Conservation (phyloP, 306 rosid genomes). For the Fagus crenata region DNA sequence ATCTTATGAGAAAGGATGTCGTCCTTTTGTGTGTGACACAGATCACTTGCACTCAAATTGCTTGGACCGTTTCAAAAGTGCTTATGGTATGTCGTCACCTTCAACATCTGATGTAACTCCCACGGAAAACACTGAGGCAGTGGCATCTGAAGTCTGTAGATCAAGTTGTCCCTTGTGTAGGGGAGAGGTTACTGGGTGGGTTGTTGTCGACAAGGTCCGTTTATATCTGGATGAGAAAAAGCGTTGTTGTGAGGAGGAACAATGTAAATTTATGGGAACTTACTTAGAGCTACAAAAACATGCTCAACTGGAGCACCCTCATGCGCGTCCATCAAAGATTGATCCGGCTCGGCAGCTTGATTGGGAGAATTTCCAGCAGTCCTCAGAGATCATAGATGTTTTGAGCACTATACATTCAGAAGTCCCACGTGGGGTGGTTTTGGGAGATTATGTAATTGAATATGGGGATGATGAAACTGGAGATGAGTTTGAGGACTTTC, state of each 20-base stretch:
- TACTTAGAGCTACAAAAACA: constrained; percentile 73
- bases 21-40: constrained; percentile 86
- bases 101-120: constrained; percentile 41
- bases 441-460: constrained; percentile 95
- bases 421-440: constrained; percentile 83
- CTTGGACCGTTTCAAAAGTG: constrained; percentile 80
- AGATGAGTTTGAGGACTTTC: constrained; percentile 89
- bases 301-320: constrained; percentile 84
- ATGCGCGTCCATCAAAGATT: constrained; percentile 81
- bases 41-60: constrained; percentile 86
- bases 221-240: constrained; percentile 68
- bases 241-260: constrained; percentile 79
- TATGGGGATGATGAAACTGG: constrained; percentile 82
- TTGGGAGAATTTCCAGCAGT: constrained; percentile 98
- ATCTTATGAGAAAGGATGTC: constrained; percentile 77
- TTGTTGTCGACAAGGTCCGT: constrained; percentile 67
- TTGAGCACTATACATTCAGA: constrained; percentile 95
- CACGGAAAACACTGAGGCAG: constrained; percentile 37
- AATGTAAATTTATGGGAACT: constrained; percentile 70
- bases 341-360: constrained; percentile 95
- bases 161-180: constrained; percentile 90
- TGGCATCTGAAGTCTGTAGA: constrained; percentile 46
- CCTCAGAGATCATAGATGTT: constrained; percentile 93
- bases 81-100: constrained; percentile 56
- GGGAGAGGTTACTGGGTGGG: constrained; percentile 92